Base-by-base conservation (phyloP, 805 yeast species). In the Saturnispora galanensis region DNA sequence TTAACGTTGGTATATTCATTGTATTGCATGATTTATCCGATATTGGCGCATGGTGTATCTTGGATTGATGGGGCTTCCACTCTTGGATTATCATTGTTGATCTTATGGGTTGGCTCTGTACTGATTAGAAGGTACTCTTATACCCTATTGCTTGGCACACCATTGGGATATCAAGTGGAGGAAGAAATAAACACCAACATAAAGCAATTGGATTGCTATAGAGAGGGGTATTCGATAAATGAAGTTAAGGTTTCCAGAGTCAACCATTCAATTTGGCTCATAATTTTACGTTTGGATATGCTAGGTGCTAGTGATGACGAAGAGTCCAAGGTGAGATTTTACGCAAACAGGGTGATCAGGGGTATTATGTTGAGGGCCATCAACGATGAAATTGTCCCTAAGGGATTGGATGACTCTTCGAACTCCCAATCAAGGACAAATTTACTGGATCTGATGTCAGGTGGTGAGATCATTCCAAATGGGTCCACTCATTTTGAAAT, bases 281-380 rank as follows among this genome's bases (percentile, higher is more conserved):
- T 80, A 2, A 71, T 85, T 3, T 49, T 81, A 13, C 70, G 66
- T 45, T 51, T 84, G 3, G 60, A 59, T 16, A 77, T 84, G 82
- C 60, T 65, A 39, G 89, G 89, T n/a, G 84, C 81, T 1, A 74
- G 83, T 4, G 76, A 76, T 49, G 85, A 81, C 45, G 88, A 82
- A 38, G 90, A 83, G 57, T 60, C 76, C 1, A 62, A 68, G 30
- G 55, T 84, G 31, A 58, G 83, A 36, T 70, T 68, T 47, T 78
- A 78, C 47, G 62, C 73, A 2, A 59, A 63, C 35, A 64, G 71
- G 31, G 59, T 75, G 7, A 62, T 78, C 4, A 56, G 63, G 35
- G 62, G 59, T 12, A 56, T 65, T 12, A 50, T 73, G 46, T 44
- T 45, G 18, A 50, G 55, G 26, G 52, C 51, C 1, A 38, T 50